These are phyloP conservation scores for Hypoxylon sp. DNA, from an alignment of 2,329 filamentous ascomycete species.

Conservation along the genomic window DNA sequence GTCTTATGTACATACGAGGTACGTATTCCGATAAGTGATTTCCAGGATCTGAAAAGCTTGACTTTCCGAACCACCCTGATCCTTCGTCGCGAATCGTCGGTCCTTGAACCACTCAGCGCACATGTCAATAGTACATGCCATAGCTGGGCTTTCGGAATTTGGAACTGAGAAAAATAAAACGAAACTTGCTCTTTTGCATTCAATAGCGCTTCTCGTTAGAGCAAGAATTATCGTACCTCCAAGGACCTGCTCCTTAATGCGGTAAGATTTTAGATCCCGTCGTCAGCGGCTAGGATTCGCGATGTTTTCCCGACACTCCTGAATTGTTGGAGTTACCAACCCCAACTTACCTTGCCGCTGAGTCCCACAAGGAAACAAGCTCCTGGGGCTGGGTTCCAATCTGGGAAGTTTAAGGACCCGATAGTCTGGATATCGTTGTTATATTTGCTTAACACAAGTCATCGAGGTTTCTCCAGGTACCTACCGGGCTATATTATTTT, in stretches of 20 bases:
- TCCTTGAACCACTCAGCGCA: constrained; percentile 25
- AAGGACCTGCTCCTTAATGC: background rate
- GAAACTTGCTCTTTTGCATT: background rate
- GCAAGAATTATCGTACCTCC: background rate
- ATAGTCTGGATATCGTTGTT: constrained; percentile 4
- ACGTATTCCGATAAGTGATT: constrained; percentile 1
- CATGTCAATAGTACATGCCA: constrained; percentile 18
- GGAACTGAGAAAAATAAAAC: background rate
- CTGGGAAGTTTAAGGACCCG: constrained; percentile 5
- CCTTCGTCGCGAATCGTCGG: constrained; percentile 29
- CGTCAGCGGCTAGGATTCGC: background rate
- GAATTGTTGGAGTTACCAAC: background rate
- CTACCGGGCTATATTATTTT: background rate
- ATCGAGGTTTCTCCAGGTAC: background rate
- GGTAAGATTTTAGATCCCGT: constrained; percentile 18
- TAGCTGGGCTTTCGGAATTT: background rate
- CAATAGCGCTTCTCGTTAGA: constrained; percentile 20
- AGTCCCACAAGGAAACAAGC: constrained; percentile 6
- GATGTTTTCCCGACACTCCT: background rate
- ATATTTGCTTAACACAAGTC: background rate
- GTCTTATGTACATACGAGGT: constrained; percentile 7
- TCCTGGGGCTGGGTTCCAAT: constrained; percentile 8
- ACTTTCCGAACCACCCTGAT: constrained; percentile 25
- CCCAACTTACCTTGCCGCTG: background rate
- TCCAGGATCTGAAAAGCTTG: constrained; percentile 16